These are phyloP conservation scores for Xylaria sp. DNA, from an alignment of 2,329 filamentous ascomycete genomes.

Conservation along the genomic window DNA sequence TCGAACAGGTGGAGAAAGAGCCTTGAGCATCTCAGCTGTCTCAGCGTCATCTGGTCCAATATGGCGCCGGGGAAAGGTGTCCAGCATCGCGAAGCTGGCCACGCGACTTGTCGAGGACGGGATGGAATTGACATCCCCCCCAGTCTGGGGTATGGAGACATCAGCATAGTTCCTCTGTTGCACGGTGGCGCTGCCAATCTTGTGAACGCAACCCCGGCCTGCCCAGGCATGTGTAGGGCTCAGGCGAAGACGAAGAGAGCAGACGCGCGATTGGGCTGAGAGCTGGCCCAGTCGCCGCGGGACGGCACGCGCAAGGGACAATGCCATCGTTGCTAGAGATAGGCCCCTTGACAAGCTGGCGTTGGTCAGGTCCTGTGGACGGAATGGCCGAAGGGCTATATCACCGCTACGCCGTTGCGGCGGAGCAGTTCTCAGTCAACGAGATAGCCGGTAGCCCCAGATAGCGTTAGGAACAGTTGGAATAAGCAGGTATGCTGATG, in stretches of 20 bases:
- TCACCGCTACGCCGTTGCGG: neutral
- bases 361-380: conserved; percentile 1
- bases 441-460: neutral
- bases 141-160: conserved; percentile 13
- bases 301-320: conserved; percentile 34
- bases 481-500: conserved; percentile 9
- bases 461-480: neutral
- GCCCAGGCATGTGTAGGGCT: conserved; percentile 29
- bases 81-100: conserved; percentile 47
- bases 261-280: conserved; percentile 35
- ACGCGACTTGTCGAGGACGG: conserved; percentile 29
- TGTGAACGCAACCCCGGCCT: conserved; percentile 31
- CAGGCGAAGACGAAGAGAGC: conserved; percentile 28
- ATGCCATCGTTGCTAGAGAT: conserved; percentile 34
- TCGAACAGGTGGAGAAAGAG: conserved; percentile 73
- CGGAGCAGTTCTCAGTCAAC: neutral
- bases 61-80: conserved; percentile 80
- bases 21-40: conserved; percentile 77
- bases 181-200: conserved; percentile 13
- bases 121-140: conserved; percentile 28
- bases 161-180: conserved; percentile 29
- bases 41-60: conserved; percentile 80
- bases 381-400: neutral
- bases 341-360: neutral
- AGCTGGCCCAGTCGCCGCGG: conserved; percentile 41